These are phyloP conservation scores for Lathyrus oleraceus DNA, from an alignment of 306 rosid genomes.

Conservation along the genomic window DNA sequence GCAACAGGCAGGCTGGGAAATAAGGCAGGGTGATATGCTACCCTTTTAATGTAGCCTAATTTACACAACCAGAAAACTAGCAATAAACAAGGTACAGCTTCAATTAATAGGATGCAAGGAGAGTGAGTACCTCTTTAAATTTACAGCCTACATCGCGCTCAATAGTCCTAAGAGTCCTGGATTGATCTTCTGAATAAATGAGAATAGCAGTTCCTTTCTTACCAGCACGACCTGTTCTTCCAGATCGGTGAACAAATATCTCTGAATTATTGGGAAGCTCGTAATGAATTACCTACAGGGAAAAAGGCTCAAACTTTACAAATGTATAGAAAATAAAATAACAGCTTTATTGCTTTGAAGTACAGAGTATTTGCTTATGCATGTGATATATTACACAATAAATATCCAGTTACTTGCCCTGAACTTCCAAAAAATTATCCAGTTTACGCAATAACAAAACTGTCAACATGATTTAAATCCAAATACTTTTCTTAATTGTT, in stretches of 20 bases:
- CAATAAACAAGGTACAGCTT: conserved; percentile 12
- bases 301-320: conserved; percentile 15
- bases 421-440: conserved; percentile 1
- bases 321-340: conserved; percentile 2
- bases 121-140: conserved; percentile 74
- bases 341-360: neutral
- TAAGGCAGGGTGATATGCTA: neutral
- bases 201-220: conserved; percentile 90
- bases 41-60: conserved; percentile 15
- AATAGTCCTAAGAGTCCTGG: conserved; percentile 64
- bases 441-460: neutral
- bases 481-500: neutral
- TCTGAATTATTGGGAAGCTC: conserved; percentile 91
- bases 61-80: conserved; percentile 13
- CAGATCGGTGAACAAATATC: conserved; percentile 98
- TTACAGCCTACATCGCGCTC: conserved; percentile 88
- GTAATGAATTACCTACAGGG: conserved; percentile 76
- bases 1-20: neutral
- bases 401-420: neutral
- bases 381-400: neutral
- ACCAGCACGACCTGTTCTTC: conserved; percentile 99
- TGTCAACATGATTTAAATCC: neutral
- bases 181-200: conserved; percentile 64
- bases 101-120: conserved; percentile 20
- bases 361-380: neutral